A percentile compares a stretch with the other conserved stretches of the same genome.
Conservation (phyloP, 306 rosid genomes). For the Vigna trinervia region DNA sequence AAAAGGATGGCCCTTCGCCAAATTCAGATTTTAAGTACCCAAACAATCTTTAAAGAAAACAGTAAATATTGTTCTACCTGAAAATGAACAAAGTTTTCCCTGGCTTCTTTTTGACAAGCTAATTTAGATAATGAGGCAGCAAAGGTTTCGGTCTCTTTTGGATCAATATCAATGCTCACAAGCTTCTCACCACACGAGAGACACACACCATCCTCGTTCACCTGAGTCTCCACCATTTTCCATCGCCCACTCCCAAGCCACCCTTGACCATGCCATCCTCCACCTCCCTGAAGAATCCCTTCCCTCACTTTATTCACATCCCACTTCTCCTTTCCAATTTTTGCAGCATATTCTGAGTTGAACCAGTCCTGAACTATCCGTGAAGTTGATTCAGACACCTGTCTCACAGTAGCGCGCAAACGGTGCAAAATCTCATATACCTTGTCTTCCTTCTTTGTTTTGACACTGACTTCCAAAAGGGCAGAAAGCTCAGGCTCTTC, state of each 20-base stretch:
- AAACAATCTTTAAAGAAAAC: conserved; percentile 32
- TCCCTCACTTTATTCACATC: conserved; percentile 61
- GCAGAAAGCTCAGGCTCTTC: conserved; percentile 86
- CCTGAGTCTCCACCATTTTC: conserved; percentile 70
- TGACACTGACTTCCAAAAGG: conserved; percentile 65
- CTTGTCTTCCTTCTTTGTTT: conserved; percentile 55
- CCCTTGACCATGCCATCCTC: conserved; percentile 99
- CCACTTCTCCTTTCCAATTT: conserved; percentile 67
- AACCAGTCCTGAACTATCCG: conserved; percentile 76
- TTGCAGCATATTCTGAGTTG: conserved; percentile 57
- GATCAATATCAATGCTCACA: conserved; percentile 90
- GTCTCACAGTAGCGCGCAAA: conserved; percentile 71
- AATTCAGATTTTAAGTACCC: conserved; percentile 32
- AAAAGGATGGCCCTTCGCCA: conserved; percentile 26
- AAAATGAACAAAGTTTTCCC: conserved; percentile 63
- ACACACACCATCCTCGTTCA: conserved; percentile 69
- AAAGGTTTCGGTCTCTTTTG: conserved; percentile 76
- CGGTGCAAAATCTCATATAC: conserved; percentile 84
- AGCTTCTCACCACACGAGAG: conserved; percentile 68
- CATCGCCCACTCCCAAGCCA: conserved; percentile 93
- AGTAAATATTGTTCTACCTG: conserved; percentile 61
- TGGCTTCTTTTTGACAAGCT: conserved; percentile 69
- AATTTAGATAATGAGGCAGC: conserved; percentile 69
- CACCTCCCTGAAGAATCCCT: conserved; percentile 74
- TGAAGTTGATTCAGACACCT: conserved; percentile 75